Conservation (phyloP, 148 eudicot species). For the Silene uniflora region DNA sequence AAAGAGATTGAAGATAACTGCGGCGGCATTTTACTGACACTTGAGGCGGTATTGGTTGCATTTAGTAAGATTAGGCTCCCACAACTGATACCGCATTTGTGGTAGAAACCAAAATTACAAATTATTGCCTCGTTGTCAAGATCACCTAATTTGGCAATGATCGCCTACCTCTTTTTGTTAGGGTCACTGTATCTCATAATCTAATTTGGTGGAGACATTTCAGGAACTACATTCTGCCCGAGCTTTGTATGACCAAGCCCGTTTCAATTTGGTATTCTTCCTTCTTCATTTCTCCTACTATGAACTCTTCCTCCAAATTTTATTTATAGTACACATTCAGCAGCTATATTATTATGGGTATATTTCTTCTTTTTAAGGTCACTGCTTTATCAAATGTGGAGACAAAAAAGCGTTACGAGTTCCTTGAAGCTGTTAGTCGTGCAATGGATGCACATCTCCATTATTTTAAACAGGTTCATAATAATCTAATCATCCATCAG, state of each 20-base stretch:
- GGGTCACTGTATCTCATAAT: slow-evolving; percentile 37
- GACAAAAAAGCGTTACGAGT: slow-evolving; percentile 82
- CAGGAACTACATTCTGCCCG: slow-evolving; percentile 91
- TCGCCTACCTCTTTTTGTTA: slow-evolving; percentile 19
- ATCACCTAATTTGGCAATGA: background rate
- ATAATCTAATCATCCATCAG: slow-evolving; percentile 8
- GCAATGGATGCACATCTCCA: slow-evolving; percentile 91
- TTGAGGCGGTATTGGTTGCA: background rate
- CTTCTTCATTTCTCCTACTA: background rate
- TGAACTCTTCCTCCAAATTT: background rate
- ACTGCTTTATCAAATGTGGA: slow-evolving; percentile 72
- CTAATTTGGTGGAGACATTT: slow-evolving; percentile 69
- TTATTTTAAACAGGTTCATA: slow-evolving; percentile 72
- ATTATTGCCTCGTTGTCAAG: background rate
- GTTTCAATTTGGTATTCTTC: slow-evolving; percentile 67
- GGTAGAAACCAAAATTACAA: too few species aligned
- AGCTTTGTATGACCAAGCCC: slow-evolving; percentile 75
- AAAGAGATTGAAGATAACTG: background rate
- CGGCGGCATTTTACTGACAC: background rate
- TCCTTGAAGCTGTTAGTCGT: slow-evolving; percentile 78
- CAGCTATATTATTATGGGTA: slow-evolving; percentile 5
- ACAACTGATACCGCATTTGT: background rate
- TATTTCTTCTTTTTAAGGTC: slow-evolving; percentile 42
- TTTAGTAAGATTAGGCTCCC: background rate
- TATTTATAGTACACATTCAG: slow-evolving; percentile 5